Evolutionary conservation across 2,329 filamentous ascomycete species (phyloP), one percentile per base, ranked within the genome.

Genomic region (Paecilomyces sp.): DNA sequence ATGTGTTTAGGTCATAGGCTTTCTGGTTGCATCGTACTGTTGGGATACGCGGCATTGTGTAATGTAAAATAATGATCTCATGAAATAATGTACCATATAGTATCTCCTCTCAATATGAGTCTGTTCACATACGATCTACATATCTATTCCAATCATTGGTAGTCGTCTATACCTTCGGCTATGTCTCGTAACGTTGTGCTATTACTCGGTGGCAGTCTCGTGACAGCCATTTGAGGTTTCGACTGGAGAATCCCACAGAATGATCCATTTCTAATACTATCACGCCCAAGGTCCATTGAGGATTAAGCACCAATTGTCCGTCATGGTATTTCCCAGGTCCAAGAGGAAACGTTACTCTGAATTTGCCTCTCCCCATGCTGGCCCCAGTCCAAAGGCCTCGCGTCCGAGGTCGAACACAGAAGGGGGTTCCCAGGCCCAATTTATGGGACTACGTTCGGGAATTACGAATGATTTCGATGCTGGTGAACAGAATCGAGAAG

Each of bases 401-500:
- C 59, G 57, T 51, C 51, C 41, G 50, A 55, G 34, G 7, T 15
- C 24, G 18, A 28, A 31, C 52, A 54, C 57, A 31, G 33, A 51
- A 15, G 30, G 33, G 34, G 31, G 24, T 54, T 56, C 22, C 47
- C 22, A 34, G 54, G 11, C 15, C 11, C 34, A 15, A n/a, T 24
- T 3, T 2, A 53, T 12, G 22, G 51, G 15, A 15, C 18, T 15
- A 3, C 51, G 13, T 22, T 30, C 51, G 13, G 28, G 51, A 15
- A 53, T 15, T 30, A 30, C 24, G 1, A 11, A 13, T 13, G 28
- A 53, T 13, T 3, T 30, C 11, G 22, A 13, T 62, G 56, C 70
- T 74, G 61, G 68, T 67, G 33, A 71, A 73, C 55, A 13, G 6
- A 28, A 6, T 25, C 51, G 24, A 25, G 11, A 13, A 30, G 51